Conservation (phyloP, 768 basidiomycete species). For the Pleurotus giganteus region DNA sequence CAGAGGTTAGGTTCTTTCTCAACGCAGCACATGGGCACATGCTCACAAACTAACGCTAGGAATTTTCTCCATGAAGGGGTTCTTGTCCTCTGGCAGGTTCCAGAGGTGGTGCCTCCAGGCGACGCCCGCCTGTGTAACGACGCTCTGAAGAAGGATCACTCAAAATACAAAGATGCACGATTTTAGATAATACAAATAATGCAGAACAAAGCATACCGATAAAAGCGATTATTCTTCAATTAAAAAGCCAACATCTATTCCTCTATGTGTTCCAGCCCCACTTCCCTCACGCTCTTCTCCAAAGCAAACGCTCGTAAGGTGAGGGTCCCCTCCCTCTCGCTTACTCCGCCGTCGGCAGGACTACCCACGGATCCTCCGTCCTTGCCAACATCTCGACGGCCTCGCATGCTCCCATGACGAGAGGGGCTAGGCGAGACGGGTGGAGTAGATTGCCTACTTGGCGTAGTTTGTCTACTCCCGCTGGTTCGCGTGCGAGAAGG, state of each 20-base stretch:
- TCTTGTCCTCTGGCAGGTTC: no score
- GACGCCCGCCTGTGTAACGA: no score
- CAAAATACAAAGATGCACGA: no score
- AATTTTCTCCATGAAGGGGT: no score
- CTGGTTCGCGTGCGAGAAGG: not conserved
- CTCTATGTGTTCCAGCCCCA: not conserved
- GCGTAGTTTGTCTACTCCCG: slow-evolving; percentile 1
- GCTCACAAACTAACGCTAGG: no score
- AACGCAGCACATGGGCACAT: no score
- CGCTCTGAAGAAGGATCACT: no score
- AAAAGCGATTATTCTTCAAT: no score
- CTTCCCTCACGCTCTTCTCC: slow-evolving; percentile 7
- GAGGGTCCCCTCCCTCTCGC: slow-evolving; percentile 1
- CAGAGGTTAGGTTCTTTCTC: no score
- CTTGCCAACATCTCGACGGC: not conserved
- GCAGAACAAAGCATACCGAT: no score
- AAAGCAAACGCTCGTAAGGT: slow-evolving; percentile 4
- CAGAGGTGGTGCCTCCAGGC: no score
- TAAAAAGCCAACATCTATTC: not conserved
- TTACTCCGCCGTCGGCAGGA: not conserved
- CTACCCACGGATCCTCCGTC: not conserved
- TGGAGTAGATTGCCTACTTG: slow-evolving; percentile 4
- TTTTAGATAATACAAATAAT: no score
- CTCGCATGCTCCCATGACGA: slow-evolving; percentile 4
- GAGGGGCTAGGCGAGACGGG: slow-evolving; percentile 4